Evolutionary conservation across 2,329 filamentous ascomycete species (phyloP), one percentile per base, ranked within the genome.

Genomic region (Canariomyces notabilis): DNA sequence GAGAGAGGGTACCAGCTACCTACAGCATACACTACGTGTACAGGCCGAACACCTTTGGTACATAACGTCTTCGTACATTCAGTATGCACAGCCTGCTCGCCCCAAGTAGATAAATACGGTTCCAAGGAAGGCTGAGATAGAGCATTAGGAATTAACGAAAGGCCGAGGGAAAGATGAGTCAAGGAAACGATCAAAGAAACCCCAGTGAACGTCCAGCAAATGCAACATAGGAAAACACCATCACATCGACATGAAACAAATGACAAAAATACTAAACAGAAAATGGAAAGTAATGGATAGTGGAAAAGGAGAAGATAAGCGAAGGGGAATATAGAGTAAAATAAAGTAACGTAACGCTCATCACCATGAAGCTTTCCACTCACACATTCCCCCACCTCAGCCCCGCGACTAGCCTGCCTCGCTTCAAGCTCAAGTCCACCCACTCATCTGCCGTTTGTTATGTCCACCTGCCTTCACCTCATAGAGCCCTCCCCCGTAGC

Each of bases 1-100:
- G n/a, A n/a, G n/a, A n/a, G n/a, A n/a, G n/a, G n/a, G n/a, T n/a
- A n/a, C 6, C n/a, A 14, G 31, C 26, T 36, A 37, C 15, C 26
- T 26, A 46, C 23, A 40, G 26, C 29, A 48, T 46, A 46, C 42
- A 49, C 47, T 42, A 46, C 23, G 18, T 12, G 37, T 18, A 33
- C 21, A 21, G n/a, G n/a, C n/a, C n/a, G n/a, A n/a, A n/a, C n/a
- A n/a, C n/a, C n/a, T n/a, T n/a, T n/a, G n/a, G n/a, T n/a, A n/a
- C n/a, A n/a, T n/a, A n/a, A n/a, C n/a, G n/a, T n/a, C n/a, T n/a
- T n/a, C n/a, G n/a, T n/a, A n/a, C n/a, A n/a, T n/a, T n/a, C n/a
- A n/a, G 33, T 15, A n/a, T 36, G 18, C 9, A 18, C 38, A 9
- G 14, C 37, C 20, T 19, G n/a, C 18, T 37, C 18, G 2, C 15